These are phyloP conservation scores for Dendrostoma leiphaemia DNA, from an alignment of 2,329 filamentous ascomycete genomes.

Conservation along the genomic window DNA sequence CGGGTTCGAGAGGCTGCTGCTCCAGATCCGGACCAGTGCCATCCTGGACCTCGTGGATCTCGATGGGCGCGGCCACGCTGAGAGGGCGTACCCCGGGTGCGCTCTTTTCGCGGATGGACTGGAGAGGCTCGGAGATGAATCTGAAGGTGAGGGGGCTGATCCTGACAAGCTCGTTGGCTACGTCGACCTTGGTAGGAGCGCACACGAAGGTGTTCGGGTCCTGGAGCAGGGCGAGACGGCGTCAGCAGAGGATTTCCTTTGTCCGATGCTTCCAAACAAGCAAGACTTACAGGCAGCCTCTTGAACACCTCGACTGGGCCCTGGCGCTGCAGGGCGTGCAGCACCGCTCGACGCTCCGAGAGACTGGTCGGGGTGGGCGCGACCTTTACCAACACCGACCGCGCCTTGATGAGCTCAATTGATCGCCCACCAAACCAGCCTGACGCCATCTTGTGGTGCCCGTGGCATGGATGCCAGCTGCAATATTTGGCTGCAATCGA, in stretches of 20 bases:
- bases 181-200: slow-evolving; percentile 39
- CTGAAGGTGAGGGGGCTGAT: slow-evolving; percentile 48
- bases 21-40: not conserved
- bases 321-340: slow-evolving; percentile 49
- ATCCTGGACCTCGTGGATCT: slow-evolving; percentile 16
- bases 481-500: no score
- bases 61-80: slow-evolving; percentile 17
- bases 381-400: slow-evolving; percentile 47
- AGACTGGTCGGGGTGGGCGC: slow-evolving; percentile 50
- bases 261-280: no score
- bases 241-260: no score
- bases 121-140: slow-evolving; percentile 30
- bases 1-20: not conserved
- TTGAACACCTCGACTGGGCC: slow-evolving; percentile 53
- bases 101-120: slow-evolving; percentile 19
- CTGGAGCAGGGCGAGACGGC: slow-evolving; percentile 27
- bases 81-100: slow-evolving; percentile 13
- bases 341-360: slow-evolving; percentile 53
- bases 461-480: no score
- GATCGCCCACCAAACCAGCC: slow-evolving; percentile 11
- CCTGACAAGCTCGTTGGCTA: slow-evolving; percentile 38
- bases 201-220: slow-evolving; percentile 49
- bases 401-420: slow-evolving; percentile 17
- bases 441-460: slow-evolving; percentile 4
- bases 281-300: slow-evolving; percentile 36